A percentile compares a stretch with the other conserved stretches of the same genome.
Evolutionary conservation across 495 filamentous ascomycete species (phyloP).

Genomic region (Rusavskia elegans): DNA sequence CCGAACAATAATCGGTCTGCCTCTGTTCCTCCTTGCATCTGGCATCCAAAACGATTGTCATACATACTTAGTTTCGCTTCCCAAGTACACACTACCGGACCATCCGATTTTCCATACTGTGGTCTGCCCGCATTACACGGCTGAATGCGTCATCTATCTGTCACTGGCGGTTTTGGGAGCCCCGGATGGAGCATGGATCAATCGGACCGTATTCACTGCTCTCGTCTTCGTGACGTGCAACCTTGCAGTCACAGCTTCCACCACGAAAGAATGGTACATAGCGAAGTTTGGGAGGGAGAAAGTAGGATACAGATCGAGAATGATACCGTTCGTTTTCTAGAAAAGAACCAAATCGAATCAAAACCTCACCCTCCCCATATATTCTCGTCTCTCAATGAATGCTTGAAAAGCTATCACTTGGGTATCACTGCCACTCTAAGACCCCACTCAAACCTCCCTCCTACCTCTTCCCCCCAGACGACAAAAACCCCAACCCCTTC

Average conservation of each 20-base stretch:
- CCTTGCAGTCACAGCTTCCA: slow-evolving; percentile 64
- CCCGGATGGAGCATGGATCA: slow-evolving; percentile 43
- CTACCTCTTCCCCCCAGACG: slow-evolving; percentile 20
- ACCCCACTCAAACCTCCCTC: neutral
- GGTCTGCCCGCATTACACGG: slow-evolving; percentile 83
- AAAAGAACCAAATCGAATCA: too few relatives aligned
- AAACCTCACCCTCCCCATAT: too few relatives aligned
- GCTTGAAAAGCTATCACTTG: neutral
- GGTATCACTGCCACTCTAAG: too few relatives aligned
- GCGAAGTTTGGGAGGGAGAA: slow-evolving; percentile 57
- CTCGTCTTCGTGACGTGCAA: slow-evolving; percentile 62
- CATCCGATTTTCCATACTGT: slow-evolving; percentile 53
- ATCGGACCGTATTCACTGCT: slow-evolving; percentile 56
- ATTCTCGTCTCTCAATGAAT: neutral
- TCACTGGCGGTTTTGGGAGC: slow-evolving; percentile 62
- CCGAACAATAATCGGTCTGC: slow-evolving; percentile 42
- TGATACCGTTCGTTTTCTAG: slow-evolving; percentile 62
- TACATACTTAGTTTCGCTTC: slow-evolving; percentile 58
- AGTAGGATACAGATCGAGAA: slow-evolving; percentile 55
- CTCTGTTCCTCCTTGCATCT: slow-evolving; percentile 59
- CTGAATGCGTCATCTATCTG: slow-evolving; percentile 72
- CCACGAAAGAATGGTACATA: slow-evolving; percentile 66
- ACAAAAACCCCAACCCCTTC: slow-evolving; percentile 44
- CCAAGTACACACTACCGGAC: slow-evolving; percentile 69
- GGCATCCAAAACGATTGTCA: slow-evolving; percentile 70